Evolutionary conservation across 768 basidiomycete genomes (phyloP).

Genomic region (Suillus decipiens): DNA sequence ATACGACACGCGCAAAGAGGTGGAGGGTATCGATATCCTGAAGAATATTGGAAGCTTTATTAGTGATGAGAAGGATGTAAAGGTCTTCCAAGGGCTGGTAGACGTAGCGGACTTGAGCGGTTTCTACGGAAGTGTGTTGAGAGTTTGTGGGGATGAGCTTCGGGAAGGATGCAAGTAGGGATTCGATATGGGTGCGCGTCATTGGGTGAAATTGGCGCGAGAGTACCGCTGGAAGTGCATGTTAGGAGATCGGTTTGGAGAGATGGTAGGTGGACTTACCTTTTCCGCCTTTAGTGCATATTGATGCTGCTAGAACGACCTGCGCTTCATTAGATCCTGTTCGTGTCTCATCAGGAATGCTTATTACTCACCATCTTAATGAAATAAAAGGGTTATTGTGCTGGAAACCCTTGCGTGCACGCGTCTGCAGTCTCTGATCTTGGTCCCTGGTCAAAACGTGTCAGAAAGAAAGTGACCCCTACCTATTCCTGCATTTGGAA

Average conservation of each 20-base stretch:
- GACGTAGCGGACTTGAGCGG: slow-evolving; percentile 92
- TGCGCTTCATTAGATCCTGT: slow-evolving; percentile 28
- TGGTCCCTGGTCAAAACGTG: background rate
- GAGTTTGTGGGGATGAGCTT: slow-evolving; percentile 94
- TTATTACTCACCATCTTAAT: slow-evolving; percentile 4
- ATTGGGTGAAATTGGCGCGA: slow-evolving; percentile 96
- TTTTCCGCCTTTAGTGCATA: slow-evolving; percentile 94
- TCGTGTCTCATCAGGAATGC: background rate
- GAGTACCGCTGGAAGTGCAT: slow-evolving; percentile 68
- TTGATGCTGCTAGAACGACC: slow-evolving; percentile 93
- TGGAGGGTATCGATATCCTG: slow-evolving; percentile 98
- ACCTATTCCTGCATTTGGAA: background rate
- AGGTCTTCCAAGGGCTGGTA: slow-evolving; percentile 97
- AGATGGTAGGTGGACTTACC: slow-evolving; percentile 50
- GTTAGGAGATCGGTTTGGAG: slow-evolving; percentile 5
- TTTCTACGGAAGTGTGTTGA: slow-evolving; percentile 97
- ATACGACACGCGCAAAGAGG: slow-evolving; percentile 91
- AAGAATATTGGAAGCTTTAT: slow-evolving; percentile 97
- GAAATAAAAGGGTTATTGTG: background rate
- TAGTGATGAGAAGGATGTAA: slow-evolving; percentile 96
- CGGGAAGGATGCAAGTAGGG: slow-evolving; percentile 94
- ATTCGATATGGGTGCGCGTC: slow-evolving; percentile 90
- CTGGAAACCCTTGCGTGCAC: background rate
- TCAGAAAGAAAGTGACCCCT: background rate
- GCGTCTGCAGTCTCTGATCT: background rate